phyloP scores from a whole-genome alignment of 768 basidiomycete species.

The Gymnopilus dilepis region DNA sequence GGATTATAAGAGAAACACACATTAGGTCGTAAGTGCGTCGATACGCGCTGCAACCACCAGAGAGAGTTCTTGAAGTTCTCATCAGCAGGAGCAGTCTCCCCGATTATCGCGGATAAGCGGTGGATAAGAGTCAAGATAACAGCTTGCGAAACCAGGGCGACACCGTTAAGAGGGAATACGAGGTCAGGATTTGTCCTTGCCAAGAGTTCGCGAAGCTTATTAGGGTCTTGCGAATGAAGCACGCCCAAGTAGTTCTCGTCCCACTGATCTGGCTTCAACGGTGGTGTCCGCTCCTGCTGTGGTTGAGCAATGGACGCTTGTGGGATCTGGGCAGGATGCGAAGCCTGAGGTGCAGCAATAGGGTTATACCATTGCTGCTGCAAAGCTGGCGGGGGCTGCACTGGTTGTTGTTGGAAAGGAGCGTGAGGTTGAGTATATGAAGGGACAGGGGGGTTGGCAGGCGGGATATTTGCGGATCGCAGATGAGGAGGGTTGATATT shows the following conservation, averaged over 20 bases:
- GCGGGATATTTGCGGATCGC: conserved; percentile 48
- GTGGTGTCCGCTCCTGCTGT: conserved; percentile 54
- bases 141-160: conserved; percentile 78
- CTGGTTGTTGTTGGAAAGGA: conserved; percentile 43
- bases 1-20: conserved; percentile 42
- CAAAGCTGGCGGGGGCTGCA: conserved; percentile 40
- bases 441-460: conserved; percentile 41
- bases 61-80: conserved; percentile 82
- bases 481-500: conserved; percentile 45
- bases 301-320: conserved; percentile 47
- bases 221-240: conserved; percentile 73
- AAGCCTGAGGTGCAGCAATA: conserved; percentile 83
- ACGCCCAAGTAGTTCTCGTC: conserved; percentile 83
- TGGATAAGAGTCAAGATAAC: conserved; percentile 85
- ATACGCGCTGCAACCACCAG: conserved; percentile 87
- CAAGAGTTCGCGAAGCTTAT: conserved; percentile 77
- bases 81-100: conserved; percentile 77
- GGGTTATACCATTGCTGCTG: conserved; percentile 67
- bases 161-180: conserved; percentile 77
- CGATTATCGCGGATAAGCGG: conserved; percentile 77
- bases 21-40: conserved; percentile 72
- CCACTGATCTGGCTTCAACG: conserved; percentile 77
- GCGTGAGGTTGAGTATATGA: conserved; percentile 42
- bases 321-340: conserved; percentile 76
- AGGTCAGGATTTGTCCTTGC: conserved; percentile 77